Evolutionary conservation across 2,329 filamentous ascomycete species (phyloP).

Genomic region (Arthrobotrys megalospora): DNA sequence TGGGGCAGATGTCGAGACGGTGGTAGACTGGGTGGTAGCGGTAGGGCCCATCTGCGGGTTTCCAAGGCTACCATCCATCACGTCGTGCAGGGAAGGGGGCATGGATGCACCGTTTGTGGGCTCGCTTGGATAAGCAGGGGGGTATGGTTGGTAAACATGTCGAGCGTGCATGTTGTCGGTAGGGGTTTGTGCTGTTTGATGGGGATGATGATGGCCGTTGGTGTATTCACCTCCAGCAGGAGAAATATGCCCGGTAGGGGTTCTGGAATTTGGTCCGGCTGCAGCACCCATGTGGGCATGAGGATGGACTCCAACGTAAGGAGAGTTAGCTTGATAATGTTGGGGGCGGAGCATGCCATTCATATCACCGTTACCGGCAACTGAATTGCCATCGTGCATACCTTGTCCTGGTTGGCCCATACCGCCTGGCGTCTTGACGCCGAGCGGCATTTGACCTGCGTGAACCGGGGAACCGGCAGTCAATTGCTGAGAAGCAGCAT

Average conservation of each 20-base stretch:
- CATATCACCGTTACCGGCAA: slow-evolving; percentile 63
- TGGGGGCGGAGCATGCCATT: slow-evolving; percentile 64
- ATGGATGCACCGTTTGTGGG: slow-evolving; percentile 75
- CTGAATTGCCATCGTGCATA: slow-evolving; percentile 60
- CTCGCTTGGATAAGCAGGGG: slow-evolving; percentile 75
- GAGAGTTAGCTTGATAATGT: slow-evolving; percentile 62
- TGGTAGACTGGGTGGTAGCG: slow-evolving; percentile 62
- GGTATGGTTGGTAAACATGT: slow-evolving; percentile 82
- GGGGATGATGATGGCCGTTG: slow-evolving; percentile 78
- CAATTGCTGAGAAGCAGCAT: slow-evolving; percentile 71
- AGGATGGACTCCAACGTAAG: slow-evolving; percentile 63
- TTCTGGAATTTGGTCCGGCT: slow-evolving; percentile 63
- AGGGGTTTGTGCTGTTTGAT: slow-evolving; percentile 75
- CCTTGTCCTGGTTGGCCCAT: slow-evolving; percentile 61
- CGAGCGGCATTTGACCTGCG: slow-evolving; percentile 56
- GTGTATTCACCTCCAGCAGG: slow-evolving; percentile 63
- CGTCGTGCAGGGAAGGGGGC: slow-evolving; percentile 71
- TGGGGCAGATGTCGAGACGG: slow-evolving; percentile 55
- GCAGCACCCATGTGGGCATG: slow-evolving; percentile 63
- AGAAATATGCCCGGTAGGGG: slow-evolving; percentile 64
- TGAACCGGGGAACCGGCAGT: slow-evolving; percentile 64
- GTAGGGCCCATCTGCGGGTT: slow-evolving; percentile 64
- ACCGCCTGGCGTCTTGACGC: slow-evolving; percentile 52
- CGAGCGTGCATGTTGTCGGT: slow-evolving; percentile 79
- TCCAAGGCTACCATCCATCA: slow-evolving; percentile 64